Evolutionary conservation across 768 basidiomycete species (phyloP).

Genomic region (Psilocybe azurescens): DNA sequence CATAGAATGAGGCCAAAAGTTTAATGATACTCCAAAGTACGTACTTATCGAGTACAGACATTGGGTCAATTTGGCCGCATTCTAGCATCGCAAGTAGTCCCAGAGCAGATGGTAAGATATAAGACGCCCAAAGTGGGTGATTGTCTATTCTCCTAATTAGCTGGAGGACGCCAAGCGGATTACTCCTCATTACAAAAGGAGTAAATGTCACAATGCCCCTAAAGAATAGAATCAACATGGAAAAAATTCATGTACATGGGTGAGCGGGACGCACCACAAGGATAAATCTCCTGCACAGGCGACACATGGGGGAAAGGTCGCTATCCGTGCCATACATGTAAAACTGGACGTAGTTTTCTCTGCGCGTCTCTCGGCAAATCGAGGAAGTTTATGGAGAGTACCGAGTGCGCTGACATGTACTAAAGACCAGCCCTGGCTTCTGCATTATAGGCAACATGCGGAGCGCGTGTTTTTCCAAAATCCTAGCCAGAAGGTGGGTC

Average conservation of each 20-base stretch:
- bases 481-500: constrained; percentile 42
- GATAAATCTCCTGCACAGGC: constrained; percentile 72
- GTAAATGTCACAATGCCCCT: constrained; percentile 84
- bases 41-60: constrained; percentile 39
- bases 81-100: constrained; percentile 54
- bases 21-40: not conserved
- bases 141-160: constrained; percentile 55
- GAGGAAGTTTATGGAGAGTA: constrained; percentile 53
- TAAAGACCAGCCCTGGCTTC: constrained; percentile 60
- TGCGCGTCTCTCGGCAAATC: constrained; percentile 50
- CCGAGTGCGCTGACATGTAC: constrained; percentile 66
- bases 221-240: constrained; percentile 4
- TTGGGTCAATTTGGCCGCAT: constrained; percentile 43
- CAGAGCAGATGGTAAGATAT: constrained; percentile 67
- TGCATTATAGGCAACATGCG: constrained; percentile 38
- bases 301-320: constrained; percentile 53
- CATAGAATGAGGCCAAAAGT: not conserved
- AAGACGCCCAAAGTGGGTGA: constrained; percentile 74
- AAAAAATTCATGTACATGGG: not conserved
- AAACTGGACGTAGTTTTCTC: constrained; percentile 58
- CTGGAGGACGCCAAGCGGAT: constrained; percentile 52
- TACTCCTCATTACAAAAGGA: constrained; percentile 58
- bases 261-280: constrained; percentile 53
- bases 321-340: constrained; percentile 73
- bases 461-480: constrained; percentile 53